Percentiles rank a stretch among this genome's conserved stretches.
These are phyloP conservation scores for Yamadazyma oceani DNA, from an alignment of 1,139 yeast genomes.

Conservation along the genomic window DNA sequence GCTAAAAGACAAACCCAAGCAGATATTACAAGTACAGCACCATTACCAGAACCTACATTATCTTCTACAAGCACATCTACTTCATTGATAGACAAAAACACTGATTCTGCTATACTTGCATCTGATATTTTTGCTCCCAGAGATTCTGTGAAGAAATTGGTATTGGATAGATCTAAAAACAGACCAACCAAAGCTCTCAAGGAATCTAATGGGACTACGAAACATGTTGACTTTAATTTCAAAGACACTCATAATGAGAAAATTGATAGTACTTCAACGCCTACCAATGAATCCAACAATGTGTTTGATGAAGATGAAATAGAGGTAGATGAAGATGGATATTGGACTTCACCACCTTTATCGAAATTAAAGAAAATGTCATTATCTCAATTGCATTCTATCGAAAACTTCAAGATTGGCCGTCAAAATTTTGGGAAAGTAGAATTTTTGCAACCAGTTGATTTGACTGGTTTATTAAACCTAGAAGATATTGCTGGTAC, in stretches of 20 bases:
- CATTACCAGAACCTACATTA: constrained; percentile 11
- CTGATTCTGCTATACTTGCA: constrained; percentile 67
- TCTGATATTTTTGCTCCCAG: constrained; percentile 76
- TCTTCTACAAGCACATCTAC: constrained; percentile 4
- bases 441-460: constrained; percentile 79
- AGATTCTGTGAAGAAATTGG: constrained; percentile 54
- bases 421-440: constrained; percentile 76
- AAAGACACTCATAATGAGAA: constrained; percentile 3
- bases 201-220: constrained; percentile 18
- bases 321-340: constrained; percentile 61
- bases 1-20: constrained; percentile 9
- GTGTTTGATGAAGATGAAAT: constrained; percentile 20
- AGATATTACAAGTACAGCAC: not conserved
- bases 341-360: constrained; percentile 83
- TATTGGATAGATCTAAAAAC: constrained; percentile 46
- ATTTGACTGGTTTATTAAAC: constrained; percentile 63
- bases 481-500: constrained; percentile 66
- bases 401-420: constrained; percentile 74
- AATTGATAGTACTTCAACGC: constrained; percentile 12
- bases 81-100: constrained; percentile 28
- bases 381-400: constrained; percentile 60
- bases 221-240: constrained; percentile 39
- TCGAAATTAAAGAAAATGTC: constrained; percentile 60
- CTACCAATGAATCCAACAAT: constrained; percentile 12
- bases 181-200: constrained; percentile 5